Base-by-base conservation (phyloP, 305 asterid genomes). In the Solanum hybrid region DNA sequence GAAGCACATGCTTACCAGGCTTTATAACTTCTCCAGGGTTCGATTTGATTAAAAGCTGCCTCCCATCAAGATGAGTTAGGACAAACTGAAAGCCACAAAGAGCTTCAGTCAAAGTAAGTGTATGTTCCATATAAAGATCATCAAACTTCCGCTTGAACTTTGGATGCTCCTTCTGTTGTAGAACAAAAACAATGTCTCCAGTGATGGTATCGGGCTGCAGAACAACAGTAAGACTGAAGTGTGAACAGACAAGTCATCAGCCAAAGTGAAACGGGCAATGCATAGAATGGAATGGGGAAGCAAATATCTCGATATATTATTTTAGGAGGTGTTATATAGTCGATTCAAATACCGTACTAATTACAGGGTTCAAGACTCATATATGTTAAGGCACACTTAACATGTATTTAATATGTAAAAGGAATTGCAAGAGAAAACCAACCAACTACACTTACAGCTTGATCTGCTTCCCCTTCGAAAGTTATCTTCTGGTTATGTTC, bases 401-500 rank as follows among this genome's bases (percentile, higher is more conserved):
- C 26, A 10, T 4, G 81, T 27, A 70, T 26, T 38, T 29, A 27
- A 22, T 32, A 10, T 8, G 45, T 57, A 51, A 75, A 73, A 89
- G 33, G 26, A 70, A 32, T 37, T 22, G 15, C n/a, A 10, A 8
- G 31, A 76, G 31, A 72, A 38, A 61, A 57, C 91, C 33, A 70
- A 57, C 90, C 57, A 45, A 86, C 92, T 76, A 72, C 75, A 88
- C 90, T 88, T 90, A 95, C 96, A 88, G 95, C 96, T 91, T 95
- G 96, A 88, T 95, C 96, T 61, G 98, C 94, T 91, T 93, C 95
- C 45, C 95, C 97, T 1, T 93, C 90, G 90, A 92, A 95, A n/a
- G 92, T 91, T 72, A 95, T 92, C 91, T 91, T 93, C 90, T 93
- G 94, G 68, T 91, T 91, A 61, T 95, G 92, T 41, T 91, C 92